A percentile compares a stretch with the other conserved stretches of the same genome.
Evolutionary conservation across 2,329 filamentous ascomycete genomes (phyloP).

Genomic region (Aureobasidium mangrovei): DNA sequence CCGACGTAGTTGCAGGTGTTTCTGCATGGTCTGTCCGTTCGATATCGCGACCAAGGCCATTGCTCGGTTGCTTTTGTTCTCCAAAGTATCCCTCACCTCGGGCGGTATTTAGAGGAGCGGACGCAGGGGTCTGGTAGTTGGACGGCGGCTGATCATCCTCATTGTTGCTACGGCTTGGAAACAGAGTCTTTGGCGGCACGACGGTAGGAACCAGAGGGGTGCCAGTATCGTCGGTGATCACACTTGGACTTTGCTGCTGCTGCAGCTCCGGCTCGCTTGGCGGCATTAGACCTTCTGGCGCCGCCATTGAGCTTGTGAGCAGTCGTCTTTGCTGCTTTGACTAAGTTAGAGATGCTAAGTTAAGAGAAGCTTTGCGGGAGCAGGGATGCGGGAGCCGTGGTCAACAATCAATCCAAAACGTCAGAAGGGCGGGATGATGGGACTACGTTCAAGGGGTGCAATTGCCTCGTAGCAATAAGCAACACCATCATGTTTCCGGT

Average conservation of each 20-base stretch:
- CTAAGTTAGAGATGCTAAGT: neutral
- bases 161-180: neutral
- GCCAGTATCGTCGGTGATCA: slow-evolving; percentile 5
- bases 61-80: neutral
- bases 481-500: neutral
- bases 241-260: neutral
- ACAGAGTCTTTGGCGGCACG: slow-evolving; percentile 11
- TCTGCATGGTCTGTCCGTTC: slow-evolving; percentile 4
- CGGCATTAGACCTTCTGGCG: neutral
- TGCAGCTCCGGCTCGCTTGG: neutral
- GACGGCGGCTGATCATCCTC: neutral
- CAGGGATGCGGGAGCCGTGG: neutral
- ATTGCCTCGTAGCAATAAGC: neutral
- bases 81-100: neutral
- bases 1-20: neutral
- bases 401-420: neutral
- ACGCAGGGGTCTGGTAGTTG: neutral
- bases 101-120: neutral
- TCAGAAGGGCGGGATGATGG: neutral
- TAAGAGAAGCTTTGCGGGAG: neutral
- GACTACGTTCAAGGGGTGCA: neutral
- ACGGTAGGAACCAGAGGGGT: neutral
- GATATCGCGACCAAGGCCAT: neutral
- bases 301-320: neutral
- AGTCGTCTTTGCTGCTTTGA: neutral